A percentile compares a stretch with the other conserved stretches of the same genome.
These are phyloP conservation scores for Vitis amurensis DNA, from an alignment of 164 flowering plant genomes.

Conservation along the genomic window DNA sequence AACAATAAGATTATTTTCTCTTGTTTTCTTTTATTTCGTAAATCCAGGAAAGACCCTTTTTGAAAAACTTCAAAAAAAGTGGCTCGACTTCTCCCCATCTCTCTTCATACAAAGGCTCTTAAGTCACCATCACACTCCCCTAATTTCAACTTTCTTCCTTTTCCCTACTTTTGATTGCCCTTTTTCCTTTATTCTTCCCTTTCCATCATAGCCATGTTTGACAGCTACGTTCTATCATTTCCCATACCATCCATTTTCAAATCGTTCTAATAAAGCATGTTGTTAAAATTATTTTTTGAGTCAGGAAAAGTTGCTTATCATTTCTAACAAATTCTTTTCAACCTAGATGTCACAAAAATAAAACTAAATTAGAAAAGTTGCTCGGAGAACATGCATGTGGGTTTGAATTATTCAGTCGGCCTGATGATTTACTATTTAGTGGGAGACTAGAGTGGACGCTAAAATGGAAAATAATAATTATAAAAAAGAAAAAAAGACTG, in stretches of 20 bases:
- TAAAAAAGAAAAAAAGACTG: too few relatives aligned
- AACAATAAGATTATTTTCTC: too few relatives aligned
- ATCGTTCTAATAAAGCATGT: too few relatives aligned
- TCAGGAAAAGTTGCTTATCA: neutral
- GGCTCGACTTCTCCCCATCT: constrained; percentile 2
- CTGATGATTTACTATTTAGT: too few relatives aligned
- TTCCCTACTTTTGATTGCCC: constrained; percentile 1
- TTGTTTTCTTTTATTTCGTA: neutral
- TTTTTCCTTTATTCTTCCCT: constrained; percentile 15
- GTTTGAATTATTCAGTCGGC: too few relatives aligned
- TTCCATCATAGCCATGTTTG: constrained; percentile 22
- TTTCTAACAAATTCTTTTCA: too few relatives aligned
- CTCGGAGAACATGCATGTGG: too few relatives aligned
- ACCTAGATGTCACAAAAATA: too few relatives aligned
- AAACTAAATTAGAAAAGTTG: too few relatives aligned
- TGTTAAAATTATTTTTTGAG: neutral
- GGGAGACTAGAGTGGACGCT: too few relatives aligned
- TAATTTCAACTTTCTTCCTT: constrained; percentile 9
- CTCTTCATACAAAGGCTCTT: constrained; percentile 5
- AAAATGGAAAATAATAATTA: too few relatives aligned
- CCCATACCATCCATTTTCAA: constrained; percentile 3
- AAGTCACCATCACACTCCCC: constrained; percentile 17
- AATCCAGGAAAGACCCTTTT: constrained; percentile 13
- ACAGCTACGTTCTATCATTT: constrained; percentile 21
- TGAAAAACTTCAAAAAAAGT: constrained; percentile 7